Conservation (phyloP, 768 basidiomycete species). For the Boletus sp. region DNA sequence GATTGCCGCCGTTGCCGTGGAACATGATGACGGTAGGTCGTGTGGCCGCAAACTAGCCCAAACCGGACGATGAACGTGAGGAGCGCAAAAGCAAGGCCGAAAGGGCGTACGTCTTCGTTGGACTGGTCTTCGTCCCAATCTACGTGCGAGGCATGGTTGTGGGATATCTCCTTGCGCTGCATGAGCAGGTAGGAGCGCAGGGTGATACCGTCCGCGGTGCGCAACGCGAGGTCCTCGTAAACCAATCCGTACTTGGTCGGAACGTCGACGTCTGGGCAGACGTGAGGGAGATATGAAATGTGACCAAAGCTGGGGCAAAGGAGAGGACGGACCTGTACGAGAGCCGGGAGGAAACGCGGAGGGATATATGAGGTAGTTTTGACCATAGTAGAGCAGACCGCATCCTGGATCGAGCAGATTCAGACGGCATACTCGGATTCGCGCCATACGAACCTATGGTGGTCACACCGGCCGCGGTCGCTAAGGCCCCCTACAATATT, state of each 20-base stretch:
- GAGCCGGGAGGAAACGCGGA: conserved; percentile 81
- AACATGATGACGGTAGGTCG: conserved; percentile 92
- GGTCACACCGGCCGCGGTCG: conserved; percentile 56
- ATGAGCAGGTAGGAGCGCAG: conserved; percentile 77
- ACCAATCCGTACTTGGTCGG: conserved; percentile 71
- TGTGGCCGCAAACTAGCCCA: conserved; percentile 38
- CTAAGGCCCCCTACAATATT: conserved; percentile 45
- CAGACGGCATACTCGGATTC: neutral
- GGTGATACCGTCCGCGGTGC: conserved; percentile 68
- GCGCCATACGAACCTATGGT: conserved; percentile 45
- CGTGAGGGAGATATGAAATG: neutral
- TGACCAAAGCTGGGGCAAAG: neutral
- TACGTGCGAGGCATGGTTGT: conserved; percentile 32
- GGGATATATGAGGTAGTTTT: conserved; percentile 89
- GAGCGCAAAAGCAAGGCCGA: neutral
- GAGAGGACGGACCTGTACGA: conserved; percentile 54
- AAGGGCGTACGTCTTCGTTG: conserved; percentile 56
- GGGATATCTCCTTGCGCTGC: conserved; percentile 52
- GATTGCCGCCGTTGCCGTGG: conserved; percentile 86
- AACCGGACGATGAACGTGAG: neutral
- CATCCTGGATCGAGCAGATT: conserved; percentile 43
- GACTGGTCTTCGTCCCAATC: conserved; percentile 40
- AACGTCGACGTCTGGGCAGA: conserved; percentile 57
- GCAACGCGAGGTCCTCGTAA: conserved; percentile 72
- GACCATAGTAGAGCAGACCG: conserved; percentile 80